A percentile compares a stretch with the other conserved stretches of the same genome.
phyloP scores from a whole-genome alignment of 2,329 filamentous ascomycete genomes.

The Xylaria sp. region DNA sequence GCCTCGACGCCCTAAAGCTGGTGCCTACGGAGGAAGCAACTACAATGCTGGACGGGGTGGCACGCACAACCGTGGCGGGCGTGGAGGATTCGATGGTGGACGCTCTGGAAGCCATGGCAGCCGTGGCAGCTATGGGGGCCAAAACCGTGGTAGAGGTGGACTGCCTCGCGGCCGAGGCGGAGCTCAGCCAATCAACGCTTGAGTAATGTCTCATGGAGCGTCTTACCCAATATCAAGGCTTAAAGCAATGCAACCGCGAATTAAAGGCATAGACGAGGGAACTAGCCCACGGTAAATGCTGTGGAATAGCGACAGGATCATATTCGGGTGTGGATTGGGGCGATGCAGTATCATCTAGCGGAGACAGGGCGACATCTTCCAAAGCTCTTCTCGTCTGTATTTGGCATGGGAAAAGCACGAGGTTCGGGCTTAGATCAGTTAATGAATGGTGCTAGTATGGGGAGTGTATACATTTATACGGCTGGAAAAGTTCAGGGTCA shows the following conservation, averaged over 20 bases:
- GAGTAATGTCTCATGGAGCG: constrained; percentile 34
- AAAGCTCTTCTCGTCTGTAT: constrained; percentile 38
- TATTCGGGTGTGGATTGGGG: constrained; percentile 39
- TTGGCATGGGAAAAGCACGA: constrained; percentile 43
- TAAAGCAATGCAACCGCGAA: constrained; percentile 13
- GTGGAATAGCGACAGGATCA: constrained; percentile 37
- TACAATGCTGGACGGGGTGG: constrained; percentile 71
- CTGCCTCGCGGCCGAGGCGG: constrained; percentile 70
- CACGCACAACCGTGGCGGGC: constrained; percentile 67
- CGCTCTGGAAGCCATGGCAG: constrained; percentile 71
- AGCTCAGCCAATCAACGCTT: constrained; percentile 65
- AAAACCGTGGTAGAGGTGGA: constrained; percentile 74
- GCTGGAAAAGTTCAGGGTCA: constrained; percentile 47
- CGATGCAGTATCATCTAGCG: constrained; percentile 39
- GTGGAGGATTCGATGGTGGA: constrained; percentile 70
- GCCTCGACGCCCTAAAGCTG: constrained; percentile 82
- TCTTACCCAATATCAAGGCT: constrained; percentile 18
- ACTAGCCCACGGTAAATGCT: constrained; percentile 24
- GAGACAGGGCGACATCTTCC: constrained; percentile 25
- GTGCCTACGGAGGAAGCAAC: constrained; percentile 76
- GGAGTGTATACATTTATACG: constrained; percentile 50
- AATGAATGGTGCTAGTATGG: constrained; percentile 39
- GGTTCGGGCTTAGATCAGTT: constrained; percentile 40
- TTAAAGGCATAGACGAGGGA: constrained; percentile 4
- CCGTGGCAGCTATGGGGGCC: constrained; percentile 76